Evolutionary conservation across 352 stramenopile genomes (phyloP).

Genomic region (Phytophthora capsici): DNA sequence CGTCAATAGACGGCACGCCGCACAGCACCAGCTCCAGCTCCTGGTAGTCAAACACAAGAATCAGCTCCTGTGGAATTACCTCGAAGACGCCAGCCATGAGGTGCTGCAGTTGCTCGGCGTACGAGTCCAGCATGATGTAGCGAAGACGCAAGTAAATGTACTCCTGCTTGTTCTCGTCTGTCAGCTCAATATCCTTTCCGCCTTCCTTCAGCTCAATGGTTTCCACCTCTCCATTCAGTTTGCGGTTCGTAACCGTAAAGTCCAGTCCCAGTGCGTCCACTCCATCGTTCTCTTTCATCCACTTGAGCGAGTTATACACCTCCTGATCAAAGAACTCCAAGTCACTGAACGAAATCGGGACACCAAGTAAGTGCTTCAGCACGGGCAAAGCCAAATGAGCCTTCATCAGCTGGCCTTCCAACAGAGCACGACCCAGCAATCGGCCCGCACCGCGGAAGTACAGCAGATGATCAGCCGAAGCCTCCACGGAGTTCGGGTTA

Average conservation of each 20-base stretch:
- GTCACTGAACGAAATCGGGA: conserved; percentile 90
- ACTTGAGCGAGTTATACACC: conserved; percentile 82
- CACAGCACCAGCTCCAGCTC: conserved; percentile 86
- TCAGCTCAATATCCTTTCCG: conserved; percentile 85
- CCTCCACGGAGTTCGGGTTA: conserved; percentile 83
- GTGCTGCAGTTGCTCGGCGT: conserved; percentile 94
- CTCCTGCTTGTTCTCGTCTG: conserved; percentile 98
- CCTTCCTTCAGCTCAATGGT: conserved; percentile 86
- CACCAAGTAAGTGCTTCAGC: conserved; percentile 84
- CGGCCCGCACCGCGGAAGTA: conserved; percentile 97
- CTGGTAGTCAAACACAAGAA: conserved; percentile 86
- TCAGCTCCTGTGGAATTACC: conserved; percentile 93
- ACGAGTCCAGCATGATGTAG: conserved; percentile 96
- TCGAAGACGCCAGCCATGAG: conserved; percentile 95
- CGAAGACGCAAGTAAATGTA: conserved; percentile 96
- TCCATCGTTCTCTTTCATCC: conserved; percentile 85
- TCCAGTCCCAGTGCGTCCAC: conserved; percentile 80
- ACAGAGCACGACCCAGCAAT: conserved; percentile 95
- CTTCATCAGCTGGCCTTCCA: conserved; percentile 95
- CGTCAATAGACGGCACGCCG: conserved; percentile 80
- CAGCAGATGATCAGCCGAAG: conserved; percentile 94
- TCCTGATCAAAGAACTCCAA: conserved; percentile 91
- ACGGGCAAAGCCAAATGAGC: conserved; percentile 86
- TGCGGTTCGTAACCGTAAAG: conserved; percentile 86
- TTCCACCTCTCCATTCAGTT: conserved; percentile 77